Evolutionary conservation across 495 filamentous ascomycete species (phyloP), one percentile per base, ranked within the genome.

Genomic region (Xylaria longipes): DNA sequence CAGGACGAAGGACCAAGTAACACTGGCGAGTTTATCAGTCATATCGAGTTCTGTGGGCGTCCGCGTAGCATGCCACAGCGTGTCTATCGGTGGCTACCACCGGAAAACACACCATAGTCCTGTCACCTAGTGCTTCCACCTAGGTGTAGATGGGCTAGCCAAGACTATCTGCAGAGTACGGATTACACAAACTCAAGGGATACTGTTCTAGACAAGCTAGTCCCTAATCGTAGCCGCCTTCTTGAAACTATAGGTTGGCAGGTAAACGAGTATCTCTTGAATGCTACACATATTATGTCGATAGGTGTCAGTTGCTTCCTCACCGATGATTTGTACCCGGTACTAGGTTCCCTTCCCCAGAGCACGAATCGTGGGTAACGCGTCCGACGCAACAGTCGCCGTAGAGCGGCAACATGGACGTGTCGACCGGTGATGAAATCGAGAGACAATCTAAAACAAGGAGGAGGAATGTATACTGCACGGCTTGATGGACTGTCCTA

Each of bases 361-460:
- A 60, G 57, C 22, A 22, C 50, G 14, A 14, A 17, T 56, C 2
- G 50, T 17, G 12, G 50, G 7, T 17, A 56, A 11, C 25, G 22
- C 25, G 25, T 56, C 50, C 27, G 12, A 56, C 25, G 50, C 27
- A 29, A 56, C 50, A 31, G 50, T 29, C 50, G 5, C 1, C 31
- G 2, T 35, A 33, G 6, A 37, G 56, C 31, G 15, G 33, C 7
- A 15, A 37, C 29, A 22, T 37, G 17, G 31, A 37, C 17, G 4
- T 35, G 31, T 60, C 17, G 1, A 37, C 8, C 56, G 2, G 31
- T 22, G 31, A 35, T 60, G 56, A 12, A 37, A 60, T 60, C 31
- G 56, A 60, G 31, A 60, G 56, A 60, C 57, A 60, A 60, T 37
- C 2, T 60, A n/a, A 35, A 37, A 37, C 57, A 60, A 22, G n/a